Evolutionary conservation across 768 basidiomycete genomes (phyloP), one percentile per base, ranked within the genome.

Genomic region (Omphalotus guepiniiformis): DNA sequence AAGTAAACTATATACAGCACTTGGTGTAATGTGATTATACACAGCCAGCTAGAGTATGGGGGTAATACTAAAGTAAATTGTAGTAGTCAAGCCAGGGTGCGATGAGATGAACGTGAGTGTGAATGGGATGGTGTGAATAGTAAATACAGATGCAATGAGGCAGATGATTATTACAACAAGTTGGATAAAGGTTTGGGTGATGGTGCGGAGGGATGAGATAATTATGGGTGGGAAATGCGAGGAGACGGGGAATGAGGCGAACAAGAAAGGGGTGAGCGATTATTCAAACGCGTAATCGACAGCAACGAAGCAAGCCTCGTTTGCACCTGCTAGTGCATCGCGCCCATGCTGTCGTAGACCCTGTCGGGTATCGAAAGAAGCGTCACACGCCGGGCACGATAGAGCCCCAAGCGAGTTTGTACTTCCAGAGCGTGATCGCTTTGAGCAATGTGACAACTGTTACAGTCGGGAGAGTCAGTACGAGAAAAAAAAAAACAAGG

Each of bases 341-440:
- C 58, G 67, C 18, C 81, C 85, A 57, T 89, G 86, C 52, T 75
- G 76, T 43, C 74, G 74, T 11, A 89, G 74, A 55, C 73, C 66
- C 45, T 80, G 73, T n/a, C 62, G 72, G 8, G 80, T 76, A 39
- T 74, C 62, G 59, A 89, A 88, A 51, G 70, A 75, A 19, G 79
- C 69, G 57, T 89, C 85, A 59, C 86, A 89, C 7, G 86, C 87
- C 22, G 87, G 78, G 71, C 86, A 89, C 2, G 83, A 74, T 58
- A 82, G 79, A 41, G 73, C 72, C 29, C 71, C 67, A 38, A 81
- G 68, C 34, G 70, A 67, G 35, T 58, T 55, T 19, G 62, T 62
- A 47, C 67, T 60, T 37, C 65, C 63, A 11, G 64, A 51, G 18
- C 78, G 76, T 25, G 81, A 80, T 46, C 79, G 75, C 67, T 82